A percentile compares a stretch with the other conserved stretches of the same genome.
These are phyloP conservation scores for Pythium aristosporum DNA, from an alignment of 352 stramenopile genomes.

Conservation along the genomic window DNA sequence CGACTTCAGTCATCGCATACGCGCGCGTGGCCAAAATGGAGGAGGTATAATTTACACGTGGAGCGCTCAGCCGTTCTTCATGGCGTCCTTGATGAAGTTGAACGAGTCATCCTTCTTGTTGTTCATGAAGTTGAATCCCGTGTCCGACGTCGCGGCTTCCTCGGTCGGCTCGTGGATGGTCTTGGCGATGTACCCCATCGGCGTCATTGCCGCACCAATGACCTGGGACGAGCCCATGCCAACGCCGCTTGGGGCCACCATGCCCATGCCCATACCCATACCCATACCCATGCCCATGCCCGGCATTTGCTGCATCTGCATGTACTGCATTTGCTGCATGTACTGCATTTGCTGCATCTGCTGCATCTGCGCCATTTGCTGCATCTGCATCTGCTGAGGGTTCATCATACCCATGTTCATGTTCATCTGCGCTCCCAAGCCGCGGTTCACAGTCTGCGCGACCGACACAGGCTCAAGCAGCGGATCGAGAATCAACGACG, in stretches of 20 bases:
- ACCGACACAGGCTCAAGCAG: slow-evolving; percentile 60
- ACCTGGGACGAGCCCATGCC: slow-evolving; percentile 52
- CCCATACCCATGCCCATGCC: slow-evolving; percentile 31
- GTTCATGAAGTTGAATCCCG: slow-evolving; percentile 86
- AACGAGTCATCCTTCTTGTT: slow-evolving; percentile 89
- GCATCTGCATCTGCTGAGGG: slow-evolving; percentile 73
- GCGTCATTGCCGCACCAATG: slow-evolving; percentile 84
- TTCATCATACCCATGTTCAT: slow-evolving; percentile 69
- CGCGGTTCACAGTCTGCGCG: slow-evolving; percentile 28
- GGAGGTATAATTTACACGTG: slow-evolving; percentile 54
- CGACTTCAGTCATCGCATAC: slow-evolving; percentile 27
- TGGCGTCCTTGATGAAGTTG: slow-evolving; percentile 87
- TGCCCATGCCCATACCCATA: slow-evolving; percentile 29
- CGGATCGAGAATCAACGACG: slow-evolving; percentile 63
- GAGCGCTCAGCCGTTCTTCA: slow-evolving; percentile 79
- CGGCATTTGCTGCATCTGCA: slow-evolving; percentile 73
- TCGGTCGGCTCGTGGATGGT: slow-evolving; percentile 83
- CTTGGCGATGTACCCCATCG: slow-evolving; percentile 84
- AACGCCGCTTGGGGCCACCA: slow-evolving; percentile 30
- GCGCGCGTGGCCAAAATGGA: slow-evolving; percentile 24
- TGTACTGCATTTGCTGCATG: slow-evolving; percentile 74
- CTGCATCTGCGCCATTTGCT: slow-evolving; percentile 53
- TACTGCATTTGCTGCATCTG: slow-evolving; percentile 55
- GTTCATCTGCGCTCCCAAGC: slow-evolving; percentile 32
- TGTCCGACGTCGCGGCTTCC: slow-evolving; percentile 56